These are phyloP conservation scores for Penicillium desertorum DNA, from an alignment of 495 filamentous ascomycete genomes.

Conservation along the genomic window DNA sequence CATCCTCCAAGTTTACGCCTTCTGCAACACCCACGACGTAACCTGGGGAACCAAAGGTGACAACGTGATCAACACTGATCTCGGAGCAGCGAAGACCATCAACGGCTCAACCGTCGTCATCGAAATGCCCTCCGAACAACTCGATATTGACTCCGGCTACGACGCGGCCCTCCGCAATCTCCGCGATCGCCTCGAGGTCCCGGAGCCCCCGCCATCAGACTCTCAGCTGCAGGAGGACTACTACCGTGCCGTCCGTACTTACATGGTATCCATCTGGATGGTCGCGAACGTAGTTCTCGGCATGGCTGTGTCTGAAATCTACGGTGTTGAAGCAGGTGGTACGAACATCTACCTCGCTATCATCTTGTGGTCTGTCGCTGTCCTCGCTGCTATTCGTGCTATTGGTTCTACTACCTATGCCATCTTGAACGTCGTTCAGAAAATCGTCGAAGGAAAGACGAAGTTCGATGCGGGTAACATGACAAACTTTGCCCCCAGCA, in stretches of 20 bases:
- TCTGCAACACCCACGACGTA: slow-evolving; percentile 99
- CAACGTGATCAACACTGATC: slow-evolving; percentile 87
- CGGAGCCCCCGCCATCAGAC: slow-evolving; percentile 59
- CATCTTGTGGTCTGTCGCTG: slow-evolving; percentile 89
- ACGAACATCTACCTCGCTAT: slow-evolving; percentile 91
- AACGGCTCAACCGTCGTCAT: slow-evolving; percentile 69
- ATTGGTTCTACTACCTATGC: slow-evolving; percentile 79
- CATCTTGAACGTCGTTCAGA: slow-evolving; percentile 77
- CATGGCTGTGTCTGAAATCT: slow-evolving; percentile 91
- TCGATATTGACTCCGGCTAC: slow-evolving; percentile 97
- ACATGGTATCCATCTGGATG: slow-evolving; percentile 99
- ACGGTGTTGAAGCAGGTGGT: slow-evolving; percentile 62
- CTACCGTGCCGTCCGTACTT: slow-evolving; percentile 95
- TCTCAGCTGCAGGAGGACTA: slow-evolving; percentile 94
- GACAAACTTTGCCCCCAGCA: slow-evolving; percentile 29
- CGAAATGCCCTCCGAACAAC: slow-evolving; percentile 96
- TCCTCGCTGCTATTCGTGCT: slow-evolving; percentile 78
- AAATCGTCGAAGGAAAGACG: slow-evolving; percentile 80
- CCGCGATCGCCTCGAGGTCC: slow-evolving; percentile 85
- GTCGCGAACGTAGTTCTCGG: slow-evolving; percentile 84
- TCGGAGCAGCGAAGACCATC: slow-evolving; percentile 74
- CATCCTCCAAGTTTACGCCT: slow-evolving; percentile 96
- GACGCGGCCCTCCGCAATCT: slow-evolving; percentile 97
- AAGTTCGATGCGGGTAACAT: slow-evolving; percentile 55
- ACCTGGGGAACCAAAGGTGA: slow-evolving; percentile 99